Conservation (phyloP, 1,284 basidiomycete species). For the Tremellales sp. region DNA sequence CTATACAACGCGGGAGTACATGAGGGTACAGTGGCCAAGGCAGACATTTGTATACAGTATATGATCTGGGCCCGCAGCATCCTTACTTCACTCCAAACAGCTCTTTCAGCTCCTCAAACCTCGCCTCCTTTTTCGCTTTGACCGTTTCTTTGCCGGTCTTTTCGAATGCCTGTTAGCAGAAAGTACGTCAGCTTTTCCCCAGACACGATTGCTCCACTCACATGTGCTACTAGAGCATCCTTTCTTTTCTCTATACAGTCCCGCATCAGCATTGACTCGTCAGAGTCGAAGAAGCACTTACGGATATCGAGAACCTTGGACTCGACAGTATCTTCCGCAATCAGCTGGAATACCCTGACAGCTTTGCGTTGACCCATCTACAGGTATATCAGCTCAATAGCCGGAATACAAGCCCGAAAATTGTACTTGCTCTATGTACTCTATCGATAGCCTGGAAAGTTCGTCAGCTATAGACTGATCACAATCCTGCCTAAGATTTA, state of each 20-base stretch:
- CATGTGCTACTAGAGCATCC: constrained; percentile 40
- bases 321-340: constrained; percentile 82
- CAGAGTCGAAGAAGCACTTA: constrained; percentile 49
- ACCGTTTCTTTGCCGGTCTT: constrained; percentile 34
- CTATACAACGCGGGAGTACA: no score
- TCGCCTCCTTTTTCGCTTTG: constrained; percentile 37
- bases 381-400: constrained; percentile 15
- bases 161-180: constrained; percentile 34
- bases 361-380: constrained; percentile 71
- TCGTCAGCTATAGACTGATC: not conserved
- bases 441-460: constrained; percentile 76
- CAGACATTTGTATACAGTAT: no score
- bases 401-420: not conserved
- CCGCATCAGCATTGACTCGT: not conserved
- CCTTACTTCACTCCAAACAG: constrained; percentile 37
- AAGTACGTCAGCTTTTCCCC: not conserved
- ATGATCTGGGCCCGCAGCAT: no score
- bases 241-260: constrained; percentile 38
- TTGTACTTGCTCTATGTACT: constrained; percentile 55
- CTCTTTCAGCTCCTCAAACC: constrained; percentile 43
- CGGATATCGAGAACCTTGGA: constrained; percentile 81
- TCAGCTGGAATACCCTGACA: constrained; percentile 81
- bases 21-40: no score
- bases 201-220: constrained; percentile 12
- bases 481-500: not conserved